These are phyloP conservation scores for Hirschioporus abietinus DNA, from an alignment of 768 basidiomycete species.

Conservation along the genomic window DNA sequence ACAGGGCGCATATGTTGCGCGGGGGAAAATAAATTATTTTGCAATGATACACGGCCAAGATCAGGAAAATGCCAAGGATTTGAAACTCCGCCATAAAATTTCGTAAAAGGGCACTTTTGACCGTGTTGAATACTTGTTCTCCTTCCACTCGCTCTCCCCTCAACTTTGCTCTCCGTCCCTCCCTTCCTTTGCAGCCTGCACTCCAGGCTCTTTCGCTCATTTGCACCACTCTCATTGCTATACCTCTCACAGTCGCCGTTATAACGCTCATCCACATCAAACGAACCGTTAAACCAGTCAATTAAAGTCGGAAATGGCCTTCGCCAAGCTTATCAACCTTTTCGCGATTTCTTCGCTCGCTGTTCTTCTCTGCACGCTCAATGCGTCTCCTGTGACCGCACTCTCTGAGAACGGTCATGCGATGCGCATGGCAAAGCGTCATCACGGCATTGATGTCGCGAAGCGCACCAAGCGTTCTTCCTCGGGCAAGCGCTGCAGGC, in stretches of 20 bases:
- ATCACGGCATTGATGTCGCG: conserved; percentile 44
- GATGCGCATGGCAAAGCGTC: conserved; percentile 39
- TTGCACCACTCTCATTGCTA: conserved; percentile 14
- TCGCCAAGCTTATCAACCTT: conserved; percentile 49
- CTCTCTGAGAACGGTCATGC: conserved; percentile 36
- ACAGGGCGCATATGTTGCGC: not conserved
- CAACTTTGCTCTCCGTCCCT: not conserved
- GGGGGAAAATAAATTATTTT: not conserved
- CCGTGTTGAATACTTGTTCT: conserved; percentile 17
- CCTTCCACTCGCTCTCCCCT: conserved; percentile 13
- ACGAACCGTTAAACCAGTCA: not conserved
- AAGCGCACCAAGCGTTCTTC: conserved; percentile 33
- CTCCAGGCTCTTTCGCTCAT: conserved; percentile 10
- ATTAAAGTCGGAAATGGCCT: conserved; percentile 33
- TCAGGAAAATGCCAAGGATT: conserved; percentile 1
- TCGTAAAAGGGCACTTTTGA: conserved; percentile 7
- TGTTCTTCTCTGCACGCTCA: conserved; percentile 47
- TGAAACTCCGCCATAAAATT: not conserved
- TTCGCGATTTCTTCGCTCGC: conserved; percentile 55
- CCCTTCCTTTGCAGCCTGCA: conserved; percentile 3
- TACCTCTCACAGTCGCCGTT: conserved; percentile 5
- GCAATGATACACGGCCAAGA: not conserved
- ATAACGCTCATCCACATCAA: conserved; percentile 8
- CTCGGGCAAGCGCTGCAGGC: conserved; percentile 47
- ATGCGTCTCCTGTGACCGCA: conserved; percentile 43